Evolutionary conservation across 75 land plant species (phyloP).

Genomic region (Cunninghamia lanceolata): DNA sequence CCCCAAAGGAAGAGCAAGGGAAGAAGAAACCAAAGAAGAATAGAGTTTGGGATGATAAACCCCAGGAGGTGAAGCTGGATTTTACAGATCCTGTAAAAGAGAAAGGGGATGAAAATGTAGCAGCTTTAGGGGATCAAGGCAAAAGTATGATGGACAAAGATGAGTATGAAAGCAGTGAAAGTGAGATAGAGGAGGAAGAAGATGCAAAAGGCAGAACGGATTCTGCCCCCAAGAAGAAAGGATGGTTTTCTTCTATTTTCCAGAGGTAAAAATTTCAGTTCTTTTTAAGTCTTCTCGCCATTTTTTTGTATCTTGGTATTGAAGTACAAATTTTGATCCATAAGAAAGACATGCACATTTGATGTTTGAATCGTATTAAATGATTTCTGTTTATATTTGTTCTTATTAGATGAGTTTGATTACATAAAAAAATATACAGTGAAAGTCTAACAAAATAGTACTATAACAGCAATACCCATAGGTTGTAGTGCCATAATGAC

Average conservation of each 20-base stretch:
- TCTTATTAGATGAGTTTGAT: neutral
- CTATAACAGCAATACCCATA: neutral
- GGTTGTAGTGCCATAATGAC: neutral
- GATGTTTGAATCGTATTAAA: neutral
- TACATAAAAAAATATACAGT: neutral
- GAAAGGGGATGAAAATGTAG: slow-evolving; percentile 49
- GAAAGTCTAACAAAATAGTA: neutral
- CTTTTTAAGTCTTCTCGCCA: neutral
- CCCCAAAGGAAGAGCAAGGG: slow-evolving; percentile 36
- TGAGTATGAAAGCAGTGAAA: slow-evolving; percentile 63
- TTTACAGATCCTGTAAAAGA: slow-evolving; percentile 67
- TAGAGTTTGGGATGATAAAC: slow-evolving; percentile 91
- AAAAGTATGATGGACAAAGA: slow-evolving; percentile 96
- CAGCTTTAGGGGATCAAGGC: slow-evolving; percentile 59
- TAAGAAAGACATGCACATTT: neutral
- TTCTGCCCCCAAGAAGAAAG: slow-evolving; percentile 65
- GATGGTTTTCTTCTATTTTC: slow-evolving; percentile 96
- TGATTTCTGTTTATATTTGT: neutral
- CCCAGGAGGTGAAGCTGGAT: slow-evolving; percentile 68
- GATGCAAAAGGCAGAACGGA: slow-evolving; percentile 33
- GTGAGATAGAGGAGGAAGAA: slow-evolving; percentile 70
- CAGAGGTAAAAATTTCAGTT: slow-evolving; percentile 53
- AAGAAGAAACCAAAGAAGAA: slow-evolving; percentile 82
- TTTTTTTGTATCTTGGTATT: neutral
- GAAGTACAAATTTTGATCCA: neutral